Evolutionary conservation across 768 basidiomycete species (phyloP).

Genomic region (Tricholoma sp.): DNA sequence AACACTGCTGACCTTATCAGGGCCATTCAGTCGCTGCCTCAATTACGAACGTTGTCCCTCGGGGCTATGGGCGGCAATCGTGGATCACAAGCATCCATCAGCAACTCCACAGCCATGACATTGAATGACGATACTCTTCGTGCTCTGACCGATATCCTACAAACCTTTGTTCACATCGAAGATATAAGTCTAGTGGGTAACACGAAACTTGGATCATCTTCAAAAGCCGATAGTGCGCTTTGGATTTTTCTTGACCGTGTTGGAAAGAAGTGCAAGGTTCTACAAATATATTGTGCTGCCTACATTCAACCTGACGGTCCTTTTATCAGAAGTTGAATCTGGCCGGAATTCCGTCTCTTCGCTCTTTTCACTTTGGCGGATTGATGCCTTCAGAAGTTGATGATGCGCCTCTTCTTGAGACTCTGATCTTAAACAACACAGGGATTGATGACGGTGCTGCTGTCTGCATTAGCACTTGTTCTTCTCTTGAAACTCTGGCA

Average conservation of each 20-base stretch:
- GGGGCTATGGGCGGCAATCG: conserved; percentile 53
- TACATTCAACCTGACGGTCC: neutral
- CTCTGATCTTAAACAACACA: conserved; percentile 55
- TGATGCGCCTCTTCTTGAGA: conserved; percentile 35
- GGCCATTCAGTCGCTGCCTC: conserved; percentile 32
- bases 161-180: conserved; percentile 34
- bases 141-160: conserved; percentile 37
- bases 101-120: conserved; percentile 47
- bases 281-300: conserved; percentile 4
- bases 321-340: conserved; percentile 50
- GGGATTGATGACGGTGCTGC: conserved; percentile 54
- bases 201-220: conserved; percentile 44
- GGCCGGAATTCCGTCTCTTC: conserved; percentile 45
- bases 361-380: conserved; percentile 46
- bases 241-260: conserved; percentile 43
- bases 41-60: conserved; percentile 45
- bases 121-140: conserved; percentile 47
- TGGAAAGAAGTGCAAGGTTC: conserved; percentile 56
- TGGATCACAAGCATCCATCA: conserved; percentile 37
- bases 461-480: conserved; percentile 48
- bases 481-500: conserved; percentile 40
- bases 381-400: conserved; percentile 33
- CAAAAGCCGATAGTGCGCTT: conserved; percentile 31
- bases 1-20: conserved; percentile 34
- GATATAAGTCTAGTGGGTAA: conserved; percentile 62